A percentile compares a stretch with the other conserved stretches of the same genome.
Evolutionary conservation across 495 filamentous ascomycete species (phyloP).

Genomic region (Aspergillus hancockii): DNA sequence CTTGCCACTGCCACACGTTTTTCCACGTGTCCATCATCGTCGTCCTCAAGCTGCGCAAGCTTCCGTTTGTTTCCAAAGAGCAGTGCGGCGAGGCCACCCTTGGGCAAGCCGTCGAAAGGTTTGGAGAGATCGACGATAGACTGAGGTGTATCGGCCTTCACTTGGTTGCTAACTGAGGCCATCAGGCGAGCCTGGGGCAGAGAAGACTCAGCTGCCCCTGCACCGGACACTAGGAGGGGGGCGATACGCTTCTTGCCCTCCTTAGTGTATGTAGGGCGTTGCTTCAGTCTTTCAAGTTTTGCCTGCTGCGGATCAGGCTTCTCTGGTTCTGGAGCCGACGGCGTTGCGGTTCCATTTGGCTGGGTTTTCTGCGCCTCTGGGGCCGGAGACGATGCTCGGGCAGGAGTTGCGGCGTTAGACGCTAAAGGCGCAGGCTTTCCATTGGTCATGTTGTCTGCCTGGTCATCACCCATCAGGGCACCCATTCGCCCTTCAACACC

Average conservation of each 20-base stretch:
- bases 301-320: conserved; percentile 64
- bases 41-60: conserved; percentile 62
- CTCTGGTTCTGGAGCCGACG: conserved; percentile 46
- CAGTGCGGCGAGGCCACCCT: conserved; percentile 81
- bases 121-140: conserved; percentile 89
- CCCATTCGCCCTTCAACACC: conserved; percentile 95
- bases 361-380: conserved; percentile 40
- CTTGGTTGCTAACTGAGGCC: conserved; percentile 61
- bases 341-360: conserved; percentile 39
- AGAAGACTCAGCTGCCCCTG: conserved; percentile 78
- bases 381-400: conserved; percentile 35
- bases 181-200: conserved; percentile 83
- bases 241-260: conserved; percentile 96
- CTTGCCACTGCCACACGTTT: conserved; percentile 60
- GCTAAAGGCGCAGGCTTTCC: conserved; percentile 38
- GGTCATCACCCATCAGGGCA: conserved; percentile 87
- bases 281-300: conserved; percentile 78
- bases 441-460: conserved; percentile 37
- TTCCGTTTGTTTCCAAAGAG: conserved; percentile 93
- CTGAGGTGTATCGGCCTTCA: conserved; percentile 72
- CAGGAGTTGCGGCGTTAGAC: conserved; percentile 46
- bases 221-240: conserved; percentile 84
- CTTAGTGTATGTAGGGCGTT: conserved; percentile 90
- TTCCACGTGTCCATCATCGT: conserved; percentile 64
- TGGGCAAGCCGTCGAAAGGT: conserved; percentile 90